Conservation (phyloP, 805 yeast genomes). For the Candida multigemmis region DNA sequence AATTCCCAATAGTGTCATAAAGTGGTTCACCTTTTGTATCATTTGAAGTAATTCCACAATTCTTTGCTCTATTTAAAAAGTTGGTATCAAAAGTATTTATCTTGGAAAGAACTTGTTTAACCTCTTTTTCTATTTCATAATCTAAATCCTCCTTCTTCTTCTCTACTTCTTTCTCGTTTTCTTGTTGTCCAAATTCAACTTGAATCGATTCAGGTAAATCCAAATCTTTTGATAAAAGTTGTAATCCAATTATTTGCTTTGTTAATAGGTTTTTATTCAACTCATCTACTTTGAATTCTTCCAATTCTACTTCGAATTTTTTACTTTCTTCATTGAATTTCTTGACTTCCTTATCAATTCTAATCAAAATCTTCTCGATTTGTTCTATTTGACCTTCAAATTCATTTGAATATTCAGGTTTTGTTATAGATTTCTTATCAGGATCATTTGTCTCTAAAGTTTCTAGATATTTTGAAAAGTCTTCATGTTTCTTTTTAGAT, state of each 20-base stretch:
- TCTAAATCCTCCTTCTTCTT: conserved; percentile 2
- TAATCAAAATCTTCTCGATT: conserved; percentile 20
- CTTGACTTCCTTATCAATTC: conserved; percentile 17
- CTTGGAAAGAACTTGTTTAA: conserved; percentile 1
- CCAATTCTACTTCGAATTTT: conserved; percentile 11
- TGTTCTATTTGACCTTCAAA: conserved; percentile 10
- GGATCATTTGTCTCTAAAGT: no score
- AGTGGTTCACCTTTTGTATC: conserved; percentile 12
- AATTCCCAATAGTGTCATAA: conserved; percentile 39
- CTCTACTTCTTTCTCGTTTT: conserved; percentile 4
- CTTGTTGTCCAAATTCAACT: conserved; percentile 14
- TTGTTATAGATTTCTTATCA: no score
- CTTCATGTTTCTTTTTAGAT: conserved; percentile 1
- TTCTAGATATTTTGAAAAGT: background rate
- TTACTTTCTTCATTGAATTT: conserved; percentile 11
- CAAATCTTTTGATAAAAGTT: conserved; percentile 54
- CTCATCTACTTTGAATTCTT: conserved; percentile 8
- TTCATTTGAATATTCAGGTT: conserved; percentile 3
- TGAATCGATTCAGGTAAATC: conserved; percentile 53
- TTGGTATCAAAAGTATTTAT: conserved; percentile 3
- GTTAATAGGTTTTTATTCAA: conserved; percentile 39
- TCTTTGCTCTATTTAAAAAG: conserved; percentile 26
- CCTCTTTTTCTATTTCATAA: conserved; percentile 2
- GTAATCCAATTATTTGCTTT: conserved; percentile 56
- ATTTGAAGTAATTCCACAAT: conserved; percentile 26